A percentile compares a stretch with the other conserved stretches of the same genome.
Evolutionary conservation across 2,329 filamentous ascomycete genomes (phyloP).

Genomic region (Fusarium guadeloupense): DNA sequence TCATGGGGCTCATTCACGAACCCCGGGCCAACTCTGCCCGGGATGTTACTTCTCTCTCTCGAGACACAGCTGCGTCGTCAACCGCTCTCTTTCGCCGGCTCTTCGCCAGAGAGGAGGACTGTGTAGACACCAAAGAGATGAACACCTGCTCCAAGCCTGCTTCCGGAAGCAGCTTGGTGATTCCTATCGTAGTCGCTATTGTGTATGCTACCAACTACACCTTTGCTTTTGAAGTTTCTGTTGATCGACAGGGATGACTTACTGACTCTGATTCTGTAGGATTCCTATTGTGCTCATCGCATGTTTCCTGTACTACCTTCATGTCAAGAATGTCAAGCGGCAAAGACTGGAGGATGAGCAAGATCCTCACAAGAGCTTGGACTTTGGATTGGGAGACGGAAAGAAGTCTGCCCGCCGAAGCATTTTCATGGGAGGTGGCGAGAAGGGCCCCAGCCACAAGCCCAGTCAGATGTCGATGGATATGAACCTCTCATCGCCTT

Average conservation of each 20-base stretch:
- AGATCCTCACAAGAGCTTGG: constrained; percentile 89
- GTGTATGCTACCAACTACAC: constrained; percentile 64
- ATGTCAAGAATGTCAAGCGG: constrained; percentile 79
- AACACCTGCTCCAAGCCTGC: constrained; percentile 69
- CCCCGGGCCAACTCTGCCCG: constrained; percentile 42
- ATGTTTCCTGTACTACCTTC: constrained; percentile 76
- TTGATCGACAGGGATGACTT: not conserved
- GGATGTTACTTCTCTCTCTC: constrained; percentile 11
- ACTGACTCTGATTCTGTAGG: constrained; percentile 56
- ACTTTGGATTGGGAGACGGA: constrained; percentile 79
- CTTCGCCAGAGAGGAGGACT: constrained; percentile 35
- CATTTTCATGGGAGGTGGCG: constrained; percentile 57
- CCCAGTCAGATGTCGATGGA: constrained; percentile 73
- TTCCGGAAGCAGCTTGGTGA: constrained; percentile 57
- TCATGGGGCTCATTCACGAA: constrained; percentile 36
- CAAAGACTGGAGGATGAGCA: constrained; percentile 79
- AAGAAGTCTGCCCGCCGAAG: constrained; percentile 49
- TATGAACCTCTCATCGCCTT: constrained; percentile 82
- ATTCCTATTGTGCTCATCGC: constrained; percentile 77
- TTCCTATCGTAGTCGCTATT: constrained; percentile 75
- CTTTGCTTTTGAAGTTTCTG: constrained; percentile 3
- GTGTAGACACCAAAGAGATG: constrained; percentile 17
- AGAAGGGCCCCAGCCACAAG: constrained; percentile 59
- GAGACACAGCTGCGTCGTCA: constrained; percentile 11
- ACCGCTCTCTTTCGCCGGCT: constrained; percentile 32